A percentile compares a stretch with the other conserved stretches of the same genome.
Evolutionary conservation across 345 rosid species (phyloP).

Genomic region (Limnanthes douglasii): DNA sequence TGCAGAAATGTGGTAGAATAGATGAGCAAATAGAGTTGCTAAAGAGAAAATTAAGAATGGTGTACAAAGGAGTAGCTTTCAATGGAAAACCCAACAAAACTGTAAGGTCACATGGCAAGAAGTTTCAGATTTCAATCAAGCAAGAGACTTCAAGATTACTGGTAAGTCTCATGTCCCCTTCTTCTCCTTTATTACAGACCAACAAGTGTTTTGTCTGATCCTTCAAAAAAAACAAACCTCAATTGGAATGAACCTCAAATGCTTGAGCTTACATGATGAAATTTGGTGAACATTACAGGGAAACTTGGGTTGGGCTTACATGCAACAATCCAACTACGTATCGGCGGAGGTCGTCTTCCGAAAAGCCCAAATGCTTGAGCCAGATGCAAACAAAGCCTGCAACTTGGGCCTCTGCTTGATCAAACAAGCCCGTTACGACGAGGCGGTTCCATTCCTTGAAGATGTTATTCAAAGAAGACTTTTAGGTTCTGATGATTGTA

Average conservation of each 20-base stretch:
- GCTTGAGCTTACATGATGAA: conserved; percentile 2
- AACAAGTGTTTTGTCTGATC: not conserved
- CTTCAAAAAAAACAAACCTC: no score
- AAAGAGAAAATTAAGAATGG: conserved; percentile 58
- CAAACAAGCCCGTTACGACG: conserved; percentile 36
- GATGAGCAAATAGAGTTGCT: conserved; percentile 70
- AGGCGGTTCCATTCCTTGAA: conserved; percentile 33
- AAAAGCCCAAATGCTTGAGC: conserved; percentile 70
- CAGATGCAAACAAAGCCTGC: conserved; percentile 87
- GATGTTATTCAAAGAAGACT: conserved; percentile 24
- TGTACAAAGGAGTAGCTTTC: conserved; percentile 75
- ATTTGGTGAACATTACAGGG: conserved; percentile 35
- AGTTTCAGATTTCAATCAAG: conserved; percentile 75
- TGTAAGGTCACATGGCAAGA: conserved; percentile 92
- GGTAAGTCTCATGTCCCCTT: conserved; percentile 17
- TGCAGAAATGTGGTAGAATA: conserved; percentile 81
- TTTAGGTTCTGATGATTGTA: conserved; percentile 36
- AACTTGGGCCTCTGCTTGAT: conserved; percentile 62
- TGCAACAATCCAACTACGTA: conserved; percentile 52
- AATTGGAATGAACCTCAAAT: no score
- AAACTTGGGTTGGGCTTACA: conserved; percentile 93
- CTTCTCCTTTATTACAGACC: not conserved
- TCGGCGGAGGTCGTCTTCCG: conserved; percentile 65
- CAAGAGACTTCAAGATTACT: conserved; percentile 79
- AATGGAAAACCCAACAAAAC: conserved; percentile 86